Base-by-base conservation (phyloP, 306 rosid genomes). In the Herpetospermum pedunculosum region DNA sequence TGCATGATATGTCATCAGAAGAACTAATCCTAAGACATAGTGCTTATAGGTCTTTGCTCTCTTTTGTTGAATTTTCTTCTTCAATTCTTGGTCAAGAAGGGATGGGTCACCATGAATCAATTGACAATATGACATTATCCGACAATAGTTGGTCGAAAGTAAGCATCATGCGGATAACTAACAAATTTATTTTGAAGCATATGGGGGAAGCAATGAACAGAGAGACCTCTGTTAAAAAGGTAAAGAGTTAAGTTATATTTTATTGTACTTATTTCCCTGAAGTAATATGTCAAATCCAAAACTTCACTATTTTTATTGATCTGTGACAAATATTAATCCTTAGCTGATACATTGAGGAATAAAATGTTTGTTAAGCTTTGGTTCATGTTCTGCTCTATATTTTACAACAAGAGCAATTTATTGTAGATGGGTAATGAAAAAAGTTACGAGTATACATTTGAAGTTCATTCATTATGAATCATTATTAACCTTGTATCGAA, bases 1-100 rank as follows among this genome's bases (percentile, higher is more conserved):
- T 94, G 79, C 87, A 79, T 79, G 94, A 94, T 84, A 86, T 94
- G 96, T 82, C 94, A 44, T 89, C 96, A 57, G 85, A 73, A 72
- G 98, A 94, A 76, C 80, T 85, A 62, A 89, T 85, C 70, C 82
- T 87, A 77, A 75, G 89, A 82, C 83, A 75, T 50, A 80, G 90
- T 47, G 97, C 98, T 63, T 84, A 77, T 71, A 62, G 81, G 44
- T 80, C 90, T 30, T 78, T 94, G 85, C 73, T 85, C n/a, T 82
- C 89, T 25, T 91, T 94, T 86, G 85, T 91, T 81, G 91, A 88
- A 46, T 91, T 94, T 79, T 84, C 89, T 80, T 81, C 94, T 35
- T 67, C 76, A 69, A 46, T 89, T 70, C 80, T 87, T 60, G 41
- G 57, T 34, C 81, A 81, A 83, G 89, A 67, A 70, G 84, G 60